phyloP scores from a whole-genome alignment of 2,329 filamentous ascomycete species.

The Polychaeton citri region DNA sequence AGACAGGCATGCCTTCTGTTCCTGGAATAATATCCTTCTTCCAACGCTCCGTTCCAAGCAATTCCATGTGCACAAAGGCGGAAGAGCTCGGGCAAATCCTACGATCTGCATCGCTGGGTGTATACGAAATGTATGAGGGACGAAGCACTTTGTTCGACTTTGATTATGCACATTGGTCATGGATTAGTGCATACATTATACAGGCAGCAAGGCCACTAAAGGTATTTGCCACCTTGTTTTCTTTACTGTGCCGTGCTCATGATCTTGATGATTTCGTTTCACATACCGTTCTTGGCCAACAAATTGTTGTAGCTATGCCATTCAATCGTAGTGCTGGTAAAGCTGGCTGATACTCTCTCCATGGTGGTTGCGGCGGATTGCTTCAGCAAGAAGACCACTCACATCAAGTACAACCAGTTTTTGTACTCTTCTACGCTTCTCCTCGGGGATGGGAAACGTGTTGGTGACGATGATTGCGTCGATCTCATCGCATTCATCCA shows the following conservation, averaged over 20 bases:
- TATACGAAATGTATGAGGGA: conserved; percentile 2
- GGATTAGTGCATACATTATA: too few species aligned
- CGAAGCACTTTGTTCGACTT: too few species aligned
- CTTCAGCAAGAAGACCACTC: conserved; percentile 76
- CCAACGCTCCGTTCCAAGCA: conserved; percentile 36
- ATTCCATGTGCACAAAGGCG: conserved; percentile 17
- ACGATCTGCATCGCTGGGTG: conserved; percentile 31
- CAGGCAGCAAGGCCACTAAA: too few species aligned
- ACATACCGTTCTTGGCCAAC: background rate
- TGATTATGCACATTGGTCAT: conserved; percentile 1
- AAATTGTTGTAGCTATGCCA: background rate
- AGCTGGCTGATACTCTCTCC: conserved; percentile 62
- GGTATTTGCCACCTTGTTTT: too few species aligned
- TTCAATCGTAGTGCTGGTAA: conserved; percentile 29
- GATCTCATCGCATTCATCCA: conserved; percentile 87
- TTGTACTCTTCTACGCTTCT: conserved; percentile 54
- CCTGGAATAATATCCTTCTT: conserved; percentile 20
- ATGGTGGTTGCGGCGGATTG: conserved; percentile 91
- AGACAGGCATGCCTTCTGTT: conserved; percentile 23
- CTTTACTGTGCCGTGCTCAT: too few species aligned
- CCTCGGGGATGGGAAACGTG: conserved; percentile 78
- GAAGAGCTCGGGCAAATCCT: conserved; percentile 28
- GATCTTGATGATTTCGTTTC: conserved; percentile 1
- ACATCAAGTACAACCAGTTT: conserved; percentile 87
- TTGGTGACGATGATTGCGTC: conserved; percentile 92